phyloP scores from a whole-genome alignment of 495 filamentous ascomycete species.

The Penicillium macrosclerotiorum region DNA sequence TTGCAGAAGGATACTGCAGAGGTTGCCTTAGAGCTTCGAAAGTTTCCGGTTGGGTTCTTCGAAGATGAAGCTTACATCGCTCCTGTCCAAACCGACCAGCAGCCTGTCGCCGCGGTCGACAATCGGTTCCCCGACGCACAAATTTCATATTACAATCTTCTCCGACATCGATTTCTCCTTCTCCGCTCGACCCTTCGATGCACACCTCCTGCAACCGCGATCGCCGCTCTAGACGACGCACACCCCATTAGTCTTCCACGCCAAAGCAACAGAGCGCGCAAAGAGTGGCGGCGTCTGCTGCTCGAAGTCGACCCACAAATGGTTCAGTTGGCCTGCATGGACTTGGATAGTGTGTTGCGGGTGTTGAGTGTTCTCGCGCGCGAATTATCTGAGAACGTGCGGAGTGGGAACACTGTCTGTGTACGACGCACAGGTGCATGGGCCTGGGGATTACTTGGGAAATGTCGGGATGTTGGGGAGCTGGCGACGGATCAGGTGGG shows the following conservation, averaged over 20 bases:
- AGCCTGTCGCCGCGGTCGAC: not conserved
- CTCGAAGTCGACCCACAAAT: conserved; percentile 60
- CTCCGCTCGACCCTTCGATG: conserved; percentile 58
- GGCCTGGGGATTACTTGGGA: conserved; percentile 50
- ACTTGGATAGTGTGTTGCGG: conserved; percentile 56
- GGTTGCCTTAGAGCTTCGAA: not conserved
- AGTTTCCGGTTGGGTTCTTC: conserved; percentile 15
- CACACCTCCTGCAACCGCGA: conserved; percentile 47
- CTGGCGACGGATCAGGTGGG: conserved; percentile 52
- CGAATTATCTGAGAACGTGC: conserved; percentile 42
- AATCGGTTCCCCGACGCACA: conserved; percentile 49
- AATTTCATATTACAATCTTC: conserved; percentile 58
- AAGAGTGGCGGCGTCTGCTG: conserved; percentile 52
- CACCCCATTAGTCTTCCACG: conserved; percentile 56
- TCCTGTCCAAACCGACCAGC: conserved; percentile 5
- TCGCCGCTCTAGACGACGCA: conserved; percentile 51
- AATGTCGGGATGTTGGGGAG: conserved; percentile 47
- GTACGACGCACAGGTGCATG: conserved; percentile 50
- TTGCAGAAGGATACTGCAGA: not conserved
- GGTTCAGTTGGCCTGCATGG: conserved; percentile 67
- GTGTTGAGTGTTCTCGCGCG: conserved; percentile 44
- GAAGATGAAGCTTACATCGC: conserved; percentile 26
- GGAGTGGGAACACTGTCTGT: conserved; percentile 40
- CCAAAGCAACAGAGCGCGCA: conserved; percentile 37
- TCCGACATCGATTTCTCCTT: conserved; percentile 57